phyloP scores from a whole-genome alignment of 2,329 filamentous ascomycete genomes.

The Penicillium thymicola region DNA sequence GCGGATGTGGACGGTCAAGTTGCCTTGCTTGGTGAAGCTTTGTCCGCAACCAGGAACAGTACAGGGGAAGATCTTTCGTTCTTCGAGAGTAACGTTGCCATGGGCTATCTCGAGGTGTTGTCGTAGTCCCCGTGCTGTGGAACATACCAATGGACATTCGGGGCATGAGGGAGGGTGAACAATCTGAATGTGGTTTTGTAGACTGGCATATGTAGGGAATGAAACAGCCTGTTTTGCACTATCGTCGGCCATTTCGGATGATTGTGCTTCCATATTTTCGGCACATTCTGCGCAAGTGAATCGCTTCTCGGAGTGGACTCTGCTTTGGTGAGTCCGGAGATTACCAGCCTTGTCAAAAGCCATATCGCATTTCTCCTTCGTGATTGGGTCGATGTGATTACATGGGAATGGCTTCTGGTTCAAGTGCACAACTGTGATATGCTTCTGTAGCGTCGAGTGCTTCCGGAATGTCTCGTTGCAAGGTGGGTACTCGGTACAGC shows the following conservation, averaged over 20 bases:
- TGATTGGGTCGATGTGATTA: slow-evolving; percentile 52
- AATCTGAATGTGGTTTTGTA: slow-evolving; percentile 70
- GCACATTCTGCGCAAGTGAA: slow-evolving; percentile 77
- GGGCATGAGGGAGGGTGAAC: slow-evolving; percentile 70
- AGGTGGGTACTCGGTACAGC: slow-evolving; percentile 65
- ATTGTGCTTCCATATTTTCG: slow-evolving; percentile 38
- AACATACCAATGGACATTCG: slow-evolving; percentile 68
- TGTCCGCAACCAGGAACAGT: slow-evolving; percentile 66
- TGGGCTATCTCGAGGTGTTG: slow-evolving; percentile 77
- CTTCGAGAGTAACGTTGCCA: slow-evolving; percentile 56
- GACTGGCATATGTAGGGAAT: slow-evolving; percentile 68
- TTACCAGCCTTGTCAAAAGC: slow-evolving; percentile 72
- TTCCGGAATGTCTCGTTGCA: slow-evolving; percentile 83
- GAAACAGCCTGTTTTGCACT: slow-evolving; percentile 43
- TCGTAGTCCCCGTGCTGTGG: slow-evolving; percentile 64
- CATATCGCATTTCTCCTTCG: slow-evolving; percentile 57
- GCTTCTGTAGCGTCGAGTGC: slow-evolving; percentile 77
- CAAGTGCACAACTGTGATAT: slow-evolving; percentile 74
- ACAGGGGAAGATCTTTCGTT: slow-evolving; percentile 66
- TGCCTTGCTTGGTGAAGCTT: slow-evolving; percentile 78
- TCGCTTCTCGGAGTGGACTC: slow-evolving; percentile 65
- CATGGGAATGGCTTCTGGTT: slow-evolving; percentile 70
- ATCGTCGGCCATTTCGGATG: slow-evolving; percentile 29
- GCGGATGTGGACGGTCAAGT: slow-evolving; percentile 74
- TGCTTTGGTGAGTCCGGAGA: slow-evolving; percentile 67